Evolutionary conservation across 495 filamentous ascomycete genomes (phyloP), one percentile per base, ranked within the genome.

Genomic region (Xanthoparmelia taractica): DNA sequence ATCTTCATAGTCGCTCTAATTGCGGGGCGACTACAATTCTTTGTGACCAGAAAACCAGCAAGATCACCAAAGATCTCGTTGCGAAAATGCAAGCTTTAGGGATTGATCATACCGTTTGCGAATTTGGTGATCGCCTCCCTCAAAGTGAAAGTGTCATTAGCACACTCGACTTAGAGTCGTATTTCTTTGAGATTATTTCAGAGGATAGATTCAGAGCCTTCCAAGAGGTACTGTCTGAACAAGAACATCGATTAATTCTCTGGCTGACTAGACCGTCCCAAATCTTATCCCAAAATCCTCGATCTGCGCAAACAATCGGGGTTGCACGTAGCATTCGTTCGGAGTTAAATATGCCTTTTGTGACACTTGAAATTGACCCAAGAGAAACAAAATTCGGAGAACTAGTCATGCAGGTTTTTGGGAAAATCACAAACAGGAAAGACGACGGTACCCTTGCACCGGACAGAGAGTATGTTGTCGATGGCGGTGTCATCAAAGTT

Each of bases 141-240:
- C 7, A 25, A n/a, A 38, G 31, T 13, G 64, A 65, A 47, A 68
- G 73, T 48, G 64, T 77, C 13, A 71, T 78, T 41, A 60, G 65
- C 6, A 67, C 63, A 7, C 31, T 78, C 0, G 75, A 78, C 61
- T 66, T 75, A 34, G 73, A 74, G 56, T 60, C 54, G 15, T 66
- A 58, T 6, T 76, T 73, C 60, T 75, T 77, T 52, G 67, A 71
- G 7, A 67, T 70, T 40, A 57, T 74, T 29, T 65, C 65, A 7
- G 57, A 65, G 11, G 48, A 61, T 6, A 66, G 72, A 13, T 80
- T 81, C 40, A 56, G 63, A 0, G 67, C 64, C 4, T 65, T 83
- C 23, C 75, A 78, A 48, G 27, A 56, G 2, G 13, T 59, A 13
- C 37, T 73, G n/a, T 48, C 75, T 57, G 73, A 59, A 34, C 64